Base-by-base conservation (phyloP, 2,329 filamentous ascomycete species). In the Aspergillus unguis region DNA sequence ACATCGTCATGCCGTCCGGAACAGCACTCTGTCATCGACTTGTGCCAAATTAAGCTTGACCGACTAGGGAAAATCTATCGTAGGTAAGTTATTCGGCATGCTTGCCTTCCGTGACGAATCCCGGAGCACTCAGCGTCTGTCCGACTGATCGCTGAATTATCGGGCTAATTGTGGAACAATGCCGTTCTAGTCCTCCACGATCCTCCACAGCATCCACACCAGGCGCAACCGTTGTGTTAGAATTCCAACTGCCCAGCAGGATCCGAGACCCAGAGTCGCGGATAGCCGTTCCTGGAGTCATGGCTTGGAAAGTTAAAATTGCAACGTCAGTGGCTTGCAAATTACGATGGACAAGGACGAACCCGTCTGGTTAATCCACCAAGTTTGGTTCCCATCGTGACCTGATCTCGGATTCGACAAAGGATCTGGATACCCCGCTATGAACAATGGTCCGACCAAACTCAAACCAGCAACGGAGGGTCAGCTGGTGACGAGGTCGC, bases 1-100 rank as follows among this genome's bases (percentile, higher is more conserved):
- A 17, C 27, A 37, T n/a, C 26, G 31, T 9, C 23, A 35, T 33
- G 73, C 17, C 17, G 80, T 53, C 60, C 67, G 10, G 68, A 70
- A 1, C 76, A 79, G 17, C 17, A 17, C 17, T 17, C 17, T 17
- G 17, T 17, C 17, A 17, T 17, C 17, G 17, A 17, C 17, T 17
- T 17, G 17, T 17, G 17, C 17, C 17, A 17, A 17, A 17, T 17
- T 17, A 17, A 17, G 17, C 17, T 17, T 17, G 17, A 17, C 17
- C 17, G 17, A 17, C 17, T 17, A 17, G 17, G 17, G 1, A 17
- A 17, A 17, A 17, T 17, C 17, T 17, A 17, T 17, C 17, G 17
- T 17, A 17, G 17, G 17, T 17, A 17, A 17, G 17, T 17, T 17
- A 17, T 17, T 17, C 17, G 17, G 17, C 11, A 7, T 33, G 32